These are phyloP conservation scores for Inosperma sp. DNA, from an alignment of 768 basidiomycete genomes.

Conservation along the genomic window DNA sequence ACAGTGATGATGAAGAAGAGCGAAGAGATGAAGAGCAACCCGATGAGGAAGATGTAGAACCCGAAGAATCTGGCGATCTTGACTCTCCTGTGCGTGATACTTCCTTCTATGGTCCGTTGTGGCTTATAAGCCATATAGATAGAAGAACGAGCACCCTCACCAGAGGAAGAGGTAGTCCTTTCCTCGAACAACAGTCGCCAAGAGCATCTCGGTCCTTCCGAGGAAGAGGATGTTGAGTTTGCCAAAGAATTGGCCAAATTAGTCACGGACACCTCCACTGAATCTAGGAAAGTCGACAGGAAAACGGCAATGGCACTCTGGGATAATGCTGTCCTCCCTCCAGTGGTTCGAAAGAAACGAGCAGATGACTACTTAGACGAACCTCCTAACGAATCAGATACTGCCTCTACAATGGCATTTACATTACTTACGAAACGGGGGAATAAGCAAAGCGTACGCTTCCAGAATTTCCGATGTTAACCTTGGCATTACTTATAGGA, in stretches of 20 bases:
- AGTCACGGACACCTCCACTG: conserved; percentile 80
- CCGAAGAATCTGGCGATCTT: conserved; percentile 57
- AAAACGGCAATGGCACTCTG: conserved; percentile 82
- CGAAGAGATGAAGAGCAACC: conserved; percentile 43
- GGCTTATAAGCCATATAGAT: conserved; percentile 32
- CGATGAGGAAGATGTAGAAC: conserved; percentile 56
- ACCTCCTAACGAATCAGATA: conserved; percentile 32
- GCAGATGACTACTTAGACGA: conserved; percentile 56
- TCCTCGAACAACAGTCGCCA: conserved; percentile 50
- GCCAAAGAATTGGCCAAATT: conserved; percentile 94
- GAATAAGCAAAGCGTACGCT: conserved; percentile 80
- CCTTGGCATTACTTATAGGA: conserved; percentile 11
- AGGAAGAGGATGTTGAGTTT: conserved; percentile 91
- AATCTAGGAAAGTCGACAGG: conserved; percentile 83
- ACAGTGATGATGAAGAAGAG: conserved; percentile 64
- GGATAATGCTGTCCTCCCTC: conserved; percentile 80
- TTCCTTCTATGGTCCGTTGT: not conserved
- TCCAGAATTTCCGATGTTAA: not conserved
- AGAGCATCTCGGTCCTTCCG: conserved; percentile 75
- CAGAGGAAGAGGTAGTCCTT: conserved; percentile 74
- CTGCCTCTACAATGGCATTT: conserved; percentile 80
- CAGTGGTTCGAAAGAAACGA: conserved; percentile 61
- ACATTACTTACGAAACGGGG: conserved; percentile 90
- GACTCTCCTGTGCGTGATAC: conserved; percentile 50
- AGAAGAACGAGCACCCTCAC: conserved; percentile 72